A percentile compares a stretch with the other conserved stretches of the same genome.
Evolutionary conservation across 345 rosid genomes (phyloP).

Genomic region (Zanthoxylum bungeanum): DNA sequence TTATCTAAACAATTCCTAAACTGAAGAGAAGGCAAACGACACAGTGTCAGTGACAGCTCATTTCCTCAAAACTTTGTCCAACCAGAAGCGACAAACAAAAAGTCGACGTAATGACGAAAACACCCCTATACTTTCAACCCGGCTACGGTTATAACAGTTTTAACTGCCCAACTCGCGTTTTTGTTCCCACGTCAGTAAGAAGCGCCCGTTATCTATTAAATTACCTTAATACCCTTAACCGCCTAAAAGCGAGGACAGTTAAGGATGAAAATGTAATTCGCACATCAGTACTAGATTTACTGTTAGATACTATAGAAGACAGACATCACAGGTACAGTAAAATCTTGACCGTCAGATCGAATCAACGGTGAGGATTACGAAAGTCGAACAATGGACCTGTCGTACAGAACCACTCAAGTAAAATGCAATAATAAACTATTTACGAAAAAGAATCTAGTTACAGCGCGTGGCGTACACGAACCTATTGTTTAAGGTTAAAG

Average conservation of each 20-base stretch:
- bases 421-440: conserved; percentile 13
- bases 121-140: not conserved
- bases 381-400: conserved; percentile 5
- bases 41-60: conserved; percentile 15
- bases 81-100: not conserved
- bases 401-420: conserved; percentile 31
- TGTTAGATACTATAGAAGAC: conserved; percentile 29
- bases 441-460: not conserved
- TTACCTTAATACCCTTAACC: not conserved
- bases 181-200: conserved; percentile 1
- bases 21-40: not conserved
- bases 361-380: conserved; percentile 31
- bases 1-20: not conserved
- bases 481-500: not conserved
- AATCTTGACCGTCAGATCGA: conserved; percentile 23
- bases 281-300: conserved; percentile 27
- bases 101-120: not conserved
- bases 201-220: not conserved
- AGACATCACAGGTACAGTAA: not conserved
- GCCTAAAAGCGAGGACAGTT: not conserved
- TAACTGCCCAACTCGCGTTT: not conserved
- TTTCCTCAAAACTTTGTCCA: not conserved
- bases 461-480: conserved; percentile 16
- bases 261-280: conserved; percentile 16
- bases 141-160: not conserved